phyloP scores from a whole-genome alignment of 352 stramenopile genomes.

The Globisporangium paddicum region DNA sequence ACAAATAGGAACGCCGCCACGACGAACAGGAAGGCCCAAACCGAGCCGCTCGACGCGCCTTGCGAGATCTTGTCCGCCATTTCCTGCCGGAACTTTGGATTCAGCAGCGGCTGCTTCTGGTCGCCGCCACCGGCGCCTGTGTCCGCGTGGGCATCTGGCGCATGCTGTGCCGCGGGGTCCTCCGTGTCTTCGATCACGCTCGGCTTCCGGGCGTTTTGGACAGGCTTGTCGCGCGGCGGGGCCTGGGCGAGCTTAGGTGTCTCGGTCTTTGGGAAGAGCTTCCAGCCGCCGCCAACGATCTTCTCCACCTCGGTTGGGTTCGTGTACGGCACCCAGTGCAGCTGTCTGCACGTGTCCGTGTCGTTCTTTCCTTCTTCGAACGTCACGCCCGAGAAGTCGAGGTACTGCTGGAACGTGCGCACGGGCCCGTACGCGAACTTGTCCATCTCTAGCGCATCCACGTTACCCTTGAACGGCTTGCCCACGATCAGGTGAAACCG shows the following conservation, averaged over 20 bases:
- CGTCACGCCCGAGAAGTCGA: slow-evolving; percentile 53
- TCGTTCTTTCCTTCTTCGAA: slow-evolving; percentile 48
- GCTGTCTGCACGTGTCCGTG: slow-evolving; percentile 51
- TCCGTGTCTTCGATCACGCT: slow-evolving; percentile 28
- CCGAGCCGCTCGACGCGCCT: slow-evolving; percentile 24
- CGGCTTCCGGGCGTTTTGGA: slow-evolving; percentile 13
- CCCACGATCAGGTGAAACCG: slow-evolving; percentile 55
- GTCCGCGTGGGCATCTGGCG: slow-evolving; percentile 32
- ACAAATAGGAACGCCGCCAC: slow-evolving; percentile 52
- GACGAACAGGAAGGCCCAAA: slow-evolving; percentile 54
- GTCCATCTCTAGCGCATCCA: slow-evolving; percentile 60
- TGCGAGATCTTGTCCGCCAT: slow-evolving; percentile 25
- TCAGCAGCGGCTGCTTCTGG: slow-evolving; percentile 22
- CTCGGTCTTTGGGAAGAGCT: slow-evolving; percentile 23
- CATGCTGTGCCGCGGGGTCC: slow-evolving; percentile 21
- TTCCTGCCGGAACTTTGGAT: slow-evolving; percentile 41
- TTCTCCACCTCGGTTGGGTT: slow-evolving; percentile 46
- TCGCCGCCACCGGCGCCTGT: slow-evolving; percentile 28
- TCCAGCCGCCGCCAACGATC: slow-evolving; percentile 48
- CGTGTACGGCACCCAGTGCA: slow-evolving; percentile 69
- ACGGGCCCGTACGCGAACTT: slow-evolving; percentile 49
- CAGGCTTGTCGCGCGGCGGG: slow-evolving; percentile 11
- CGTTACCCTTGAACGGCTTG: slow-evolving; percentile 47
- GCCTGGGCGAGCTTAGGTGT: background rate
- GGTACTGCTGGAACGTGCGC: slow-evolving; percentile 52